Conservation (phyloP, 345 rosid genomes). For the Salix caprea region DNA sequence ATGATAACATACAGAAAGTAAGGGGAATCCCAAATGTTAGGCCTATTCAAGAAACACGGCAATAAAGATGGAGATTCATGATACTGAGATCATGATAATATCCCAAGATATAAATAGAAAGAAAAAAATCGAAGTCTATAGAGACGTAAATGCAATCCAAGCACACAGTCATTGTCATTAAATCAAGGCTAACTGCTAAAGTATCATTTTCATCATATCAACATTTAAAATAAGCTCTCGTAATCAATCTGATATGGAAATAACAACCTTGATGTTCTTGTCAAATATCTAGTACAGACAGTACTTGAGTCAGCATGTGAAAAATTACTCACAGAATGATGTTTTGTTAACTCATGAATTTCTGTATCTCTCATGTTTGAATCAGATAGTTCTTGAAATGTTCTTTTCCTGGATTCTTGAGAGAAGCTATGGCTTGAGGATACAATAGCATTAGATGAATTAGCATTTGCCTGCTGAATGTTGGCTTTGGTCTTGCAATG, state of each 20-base stretch:
- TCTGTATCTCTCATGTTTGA: slow-evolving; percentile 15
- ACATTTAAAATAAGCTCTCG: not conserved
- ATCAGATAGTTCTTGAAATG: slow-evolving; percentile 23
- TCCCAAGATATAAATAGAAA: not conserved
- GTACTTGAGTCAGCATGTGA: not conserved
- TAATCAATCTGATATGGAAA: not conserved
- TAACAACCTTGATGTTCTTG: not conserved
- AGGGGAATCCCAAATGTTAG: not conserved
- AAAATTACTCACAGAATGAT: slow-evolving; percentile 18
- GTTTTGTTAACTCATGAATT: slow-evolving; percentile 16
- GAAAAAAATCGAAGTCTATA: not conserved
- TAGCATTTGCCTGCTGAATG: slow-evolving; percentile 15
- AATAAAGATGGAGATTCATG: not conserved
- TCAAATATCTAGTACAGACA: slow-evolving; percentile 2
- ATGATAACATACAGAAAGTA: not conserved
- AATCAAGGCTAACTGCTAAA: slow-evolving; percentile 1
- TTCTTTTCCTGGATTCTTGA: slow-evolving; percentile 36
- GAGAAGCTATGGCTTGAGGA: slow-evolving; percentile 14
- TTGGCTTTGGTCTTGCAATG: slow-evolving; percentile 3
- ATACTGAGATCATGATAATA: not conserved
- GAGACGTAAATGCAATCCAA: not conserved
- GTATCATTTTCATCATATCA: not conserved
- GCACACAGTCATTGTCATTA: not conserved
- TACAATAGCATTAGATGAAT: slow-evolving; percentile 19
- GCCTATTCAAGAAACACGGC: not conserved